Conservation (phyloP, 1,284 basidiomycete species). For the Fistulinella cinereoalba region DNA sequence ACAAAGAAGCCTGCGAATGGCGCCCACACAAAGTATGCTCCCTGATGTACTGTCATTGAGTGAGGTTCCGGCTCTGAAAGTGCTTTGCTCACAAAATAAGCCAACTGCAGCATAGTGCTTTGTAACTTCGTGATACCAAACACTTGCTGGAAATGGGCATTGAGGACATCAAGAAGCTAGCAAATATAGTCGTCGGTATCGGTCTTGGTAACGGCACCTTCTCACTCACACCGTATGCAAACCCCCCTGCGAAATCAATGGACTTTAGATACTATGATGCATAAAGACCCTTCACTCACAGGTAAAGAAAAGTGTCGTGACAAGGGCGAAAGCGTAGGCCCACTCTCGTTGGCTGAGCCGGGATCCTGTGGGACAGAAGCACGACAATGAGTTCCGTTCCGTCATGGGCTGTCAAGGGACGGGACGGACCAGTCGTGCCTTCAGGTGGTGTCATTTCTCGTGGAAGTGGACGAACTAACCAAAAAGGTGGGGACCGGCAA, state of each 20-base stretch:
- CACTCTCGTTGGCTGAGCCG: slow-evolving; percentile 48
- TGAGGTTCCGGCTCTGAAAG: not conserved
- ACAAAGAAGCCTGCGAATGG: slow-evolving; percentile 59
- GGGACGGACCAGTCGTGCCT: slow-evolving; percentile 39
- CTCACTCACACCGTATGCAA: slow-evolving; percentile 64
- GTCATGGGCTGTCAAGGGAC: not conserved
- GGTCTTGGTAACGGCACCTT: not conserved
- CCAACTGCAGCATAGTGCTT: slow-evolving; percentile 82
- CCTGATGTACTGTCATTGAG: slow-evolving; percentile 30
- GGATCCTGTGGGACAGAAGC: slow-evolving; percentile 34
- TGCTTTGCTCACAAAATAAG: slow-evolving; percentile 64
- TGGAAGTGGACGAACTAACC: too few relatives aligned
- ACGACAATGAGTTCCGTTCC: not conserved
- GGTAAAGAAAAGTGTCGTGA: slow-evolving; percentile 80
- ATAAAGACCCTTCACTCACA: slow-evolving; percentile 44
- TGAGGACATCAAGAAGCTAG: slow-evolving; percentile 81
- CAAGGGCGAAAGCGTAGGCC: slow-evolving; percentile 63
- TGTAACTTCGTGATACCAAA: slow-evolving; percentile 75
- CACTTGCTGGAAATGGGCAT: slow-evolving; percentile 75
- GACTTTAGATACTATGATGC: not conserved
- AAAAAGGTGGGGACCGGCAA: not conserved
- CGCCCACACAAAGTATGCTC: slow-evolving; percentile 67
- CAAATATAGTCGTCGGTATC: not conserved
- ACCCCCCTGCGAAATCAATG: slow-evolving; percentile 48
- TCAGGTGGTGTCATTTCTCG: slow-evolving; percentile 29